Conservation (phyloP, 805 yeast genomes). For the Saccharomycopsis sp. region DNA sequence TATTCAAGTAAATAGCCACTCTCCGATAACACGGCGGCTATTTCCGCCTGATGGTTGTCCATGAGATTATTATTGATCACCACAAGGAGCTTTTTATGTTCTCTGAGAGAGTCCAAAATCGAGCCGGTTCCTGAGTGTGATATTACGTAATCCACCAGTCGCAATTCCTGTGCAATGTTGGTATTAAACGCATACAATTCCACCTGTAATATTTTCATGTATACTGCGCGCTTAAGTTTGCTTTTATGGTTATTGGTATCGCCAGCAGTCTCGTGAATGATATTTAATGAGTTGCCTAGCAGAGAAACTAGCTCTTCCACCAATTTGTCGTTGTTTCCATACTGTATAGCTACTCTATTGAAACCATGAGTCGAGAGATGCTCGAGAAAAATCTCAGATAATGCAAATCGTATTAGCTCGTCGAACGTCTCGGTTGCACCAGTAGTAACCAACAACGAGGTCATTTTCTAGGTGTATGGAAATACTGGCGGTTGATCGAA, state of each 20-base stretch:
- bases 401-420: slow-evolving; percentile 42
- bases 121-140: slow-evolving; percentile 95
- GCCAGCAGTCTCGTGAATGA: slow-evolving; percentile 6
- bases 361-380: slow-evolving; percentile 34
- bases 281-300: slow-evolving; percentile 23
- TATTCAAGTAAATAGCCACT: slow-evolving; percentile 28
- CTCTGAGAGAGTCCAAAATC: slow-evolving; percentile 66
- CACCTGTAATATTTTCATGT: slow-evolving; percentile 26
- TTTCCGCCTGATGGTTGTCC: slow-evolving; percentile 82
- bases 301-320: slow-evolving; percentile 3
- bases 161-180: slow-evolving; percentile 37
- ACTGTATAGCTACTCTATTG: slow-evolving; percentile 46
- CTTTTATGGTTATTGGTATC: background rate
- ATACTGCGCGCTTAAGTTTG: background rate
- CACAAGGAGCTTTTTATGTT: slow-evolving; percentile 52
- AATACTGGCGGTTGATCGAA: too few relatives aligned
- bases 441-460: slow-evolving; percentile 54
- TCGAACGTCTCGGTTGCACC: slow-evolving; percentile 90
- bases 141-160: slow-evolving; percentile 51
- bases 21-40: slow-evolving; percentile 50
- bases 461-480: background rate
- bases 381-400: slow-evolving; percentile 32
- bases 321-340: slow-evolving; percentile 39
- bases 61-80: slow-evolving; percentile 67
- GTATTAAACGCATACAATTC: slow-evolving; percentile 43